phyloP scores from a whole-genome alignment of 805 yeast genomes.

The Candida patagonica region DNA sequence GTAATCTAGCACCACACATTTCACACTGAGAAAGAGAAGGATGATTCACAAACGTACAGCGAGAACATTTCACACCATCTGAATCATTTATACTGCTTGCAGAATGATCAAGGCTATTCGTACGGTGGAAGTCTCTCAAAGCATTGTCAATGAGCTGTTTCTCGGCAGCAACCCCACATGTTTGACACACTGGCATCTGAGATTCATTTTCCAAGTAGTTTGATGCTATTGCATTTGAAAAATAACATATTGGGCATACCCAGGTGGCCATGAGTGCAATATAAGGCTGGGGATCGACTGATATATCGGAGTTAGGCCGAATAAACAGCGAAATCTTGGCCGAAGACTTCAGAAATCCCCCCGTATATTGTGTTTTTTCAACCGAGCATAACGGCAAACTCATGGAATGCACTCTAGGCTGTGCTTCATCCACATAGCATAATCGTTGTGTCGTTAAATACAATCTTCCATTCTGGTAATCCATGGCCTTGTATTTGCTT shows the following conservation, averaged over 20 bases:
- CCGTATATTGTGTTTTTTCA: constrained; percentile 30
- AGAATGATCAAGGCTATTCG: not conserved
- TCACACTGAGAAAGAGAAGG: constrained; percentile 73
- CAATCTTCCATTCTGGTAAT: constrained; percentile 65
- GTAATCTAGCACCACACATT: constrained; percentile 63
- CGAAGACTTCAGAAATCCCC: constrained; percentile 62
- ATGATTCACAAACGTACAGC: constrained; percentile 78
- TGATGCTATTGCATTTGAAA: constrained; percentile 39
- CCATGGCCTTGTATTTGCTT: constrained; percentile 48
- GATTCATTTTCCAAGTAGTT: constrained; percentile 24
- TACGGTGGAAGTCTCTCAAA: constrained; percentile 10
- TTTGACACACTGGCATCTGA: constrained; percentile 40
- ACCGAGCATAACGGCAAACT: constrained; percentile 39
- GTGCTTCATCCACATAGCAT: constrained; percentile 55
- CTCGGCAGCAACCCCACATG: constrained; percentile 52
- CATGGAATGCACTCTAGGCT: constrained; percentile 36
- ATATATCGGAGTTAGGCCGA: constrained; percentile 11
- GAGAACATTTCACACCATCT: constrained; percentile 32
- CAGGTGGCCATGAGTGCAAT: constrained; percentile 35
- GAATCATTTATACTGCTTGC: not conserved
- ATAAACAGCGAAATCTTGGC: constrained; percentile 57
- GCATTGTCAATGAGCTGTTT: constrained; percentile 29
- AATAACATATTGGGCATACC: constrained; percentile 89
- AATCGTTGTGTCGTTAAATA: constrained; percentile 69
- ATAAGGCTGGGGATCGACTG: constrained; percentile 6